A percentile compares a stretch with the other conserved stretches of the same genome.
These are phyloP conservation scores for Ogataea pini DNA, from an alignment of 805 yeast species.

Conservation along the genomic window DNA sequence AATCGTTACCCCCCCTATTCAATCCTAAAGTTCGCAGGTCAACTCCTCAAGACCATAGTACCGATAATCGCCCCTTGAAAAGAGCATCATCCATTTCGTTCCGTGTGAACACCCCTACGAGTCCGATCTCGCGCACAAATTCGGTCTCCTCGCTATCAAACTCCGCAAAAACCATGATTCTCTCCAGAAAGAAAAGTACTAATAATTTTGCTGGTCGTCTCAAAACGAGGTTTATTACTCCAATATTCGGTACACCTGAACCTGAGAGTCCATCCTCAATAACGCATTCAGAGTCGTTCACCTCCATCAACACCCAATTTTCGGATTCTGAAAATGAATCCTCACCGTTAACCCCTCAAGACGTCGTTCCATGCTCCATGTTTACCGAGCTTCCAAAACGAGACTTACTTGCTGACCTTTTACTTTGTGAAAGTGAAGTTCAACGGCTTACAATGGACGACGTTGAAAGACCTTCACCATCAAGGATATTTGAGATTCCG, in stretches of 20 bases:
- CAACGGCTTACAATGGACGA: conserved; percentile 10
- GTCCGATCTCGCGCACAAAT: conserved; percentile 11
- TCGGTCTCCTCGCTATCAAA: conserved; percentile 18
- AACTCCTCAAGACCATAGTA: not conserved
- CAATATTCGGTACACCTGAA: conserved; percentile 28
- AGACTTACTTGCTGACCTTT: conserved; percentile 18
- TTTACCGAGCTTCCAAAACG: not conserved
- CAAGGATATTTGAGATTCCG: conserved; percentile 65
- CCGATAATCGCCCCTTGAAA: conserved; percentile 29
- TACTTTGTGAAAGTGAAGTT: conserved; percentile 21
- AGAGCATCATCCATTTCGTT: conserved; percentile 32
- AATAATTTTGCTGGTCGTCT: conserved; percentile 8
- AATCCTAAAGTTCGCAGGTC: conserved; percentile 2
- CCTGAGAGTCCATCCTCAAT: conserved; percentile 7
- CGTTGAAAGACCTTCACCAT: not conserved
- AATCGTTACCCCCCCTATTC: not conserved
- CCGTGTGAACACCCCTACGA: conserved; percentile 24
- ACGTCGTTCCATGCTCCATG: conserved; percentile 4
- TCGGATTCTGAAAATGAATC: conserved; percentile 11
- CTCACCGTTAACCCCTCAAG: conserved; percentile 13
- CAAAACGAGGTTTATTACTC: conserved; percentile 18
- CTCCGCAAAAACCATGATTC: conserved; percentile 17
- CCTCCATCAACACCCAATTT: conserved; percentile 16
- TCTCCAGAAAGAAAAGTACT: conserved; percentile 18
- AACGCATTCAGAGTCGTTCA: conserved; percentile 8